Conservation (phyloP, 2,329 filamentous ascomycete species). For the Fonsecaea pugnacius region DNA sequence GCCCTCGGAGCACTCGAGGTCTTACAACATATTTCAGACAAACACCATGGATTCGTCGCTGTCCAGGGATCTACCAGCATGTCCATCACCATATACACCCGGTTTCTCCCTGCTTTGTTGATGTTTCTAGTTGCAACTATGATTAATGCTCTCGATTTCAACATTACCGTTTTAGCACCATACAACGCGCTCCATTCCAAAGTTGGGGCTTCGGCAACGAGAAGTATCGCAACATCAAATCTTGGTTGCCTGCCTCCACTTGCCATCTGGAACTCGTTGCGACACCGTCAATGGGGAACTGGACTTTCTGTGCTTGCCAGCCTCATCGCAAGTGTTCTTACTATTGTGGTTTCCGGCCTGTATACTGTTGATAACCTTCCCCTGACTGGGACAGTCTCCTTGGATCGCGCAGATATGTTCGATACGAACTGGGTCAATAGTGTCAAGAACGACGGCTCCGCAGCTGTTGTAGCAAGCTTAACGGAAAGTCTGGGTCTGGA, state of each 20-base stretch:
- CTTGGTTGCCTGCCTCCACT: conserved; percentile 18
- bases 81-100: conserved; percentile 31
- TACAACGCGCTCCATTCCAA: conserved; percentile 19
- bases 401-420: conserved; percentile 37
- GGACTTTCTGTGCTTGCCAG: conserved; percentile 33
- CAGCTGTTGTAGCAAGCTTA: conserved; percentile 28
- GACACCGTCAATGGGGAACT: conserved; percentile 27
- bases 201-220: background rate
- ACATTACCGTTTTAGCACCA: conserved; percentile 29
- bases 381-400: conserved; percentile 21
- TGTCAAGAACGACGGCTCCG: conserved; percentile 24
- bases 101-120: conserved; percentile 38
- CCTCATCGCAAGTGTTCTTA: conserved; percentile 32
- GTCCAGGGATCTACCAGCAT: conserved; percentile 12
- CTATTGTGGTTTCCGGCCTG: conserved; percentile 40
- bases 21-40: conserved; percentile 32
- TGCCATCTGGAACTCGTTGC: conserved; percentile 19
- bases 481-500: conserved; percentile 28
- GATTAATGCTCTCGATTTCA: conserved; percentile 35
- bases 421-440: conserved; percentile 29
- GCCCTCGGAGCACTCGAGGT: conserved; percentile 24
- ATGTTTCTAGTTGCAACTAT: conserved; percentile 29
- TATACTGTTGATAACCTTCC: conserved; percentile 38
- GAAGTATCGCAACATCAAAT: conserved; percentile 9
- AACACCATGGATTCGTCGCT: conserved; percentile 37